Base-by-base conservation (phyloP, 177 flowering plant species). In the Vitis hybrid region DNA sequence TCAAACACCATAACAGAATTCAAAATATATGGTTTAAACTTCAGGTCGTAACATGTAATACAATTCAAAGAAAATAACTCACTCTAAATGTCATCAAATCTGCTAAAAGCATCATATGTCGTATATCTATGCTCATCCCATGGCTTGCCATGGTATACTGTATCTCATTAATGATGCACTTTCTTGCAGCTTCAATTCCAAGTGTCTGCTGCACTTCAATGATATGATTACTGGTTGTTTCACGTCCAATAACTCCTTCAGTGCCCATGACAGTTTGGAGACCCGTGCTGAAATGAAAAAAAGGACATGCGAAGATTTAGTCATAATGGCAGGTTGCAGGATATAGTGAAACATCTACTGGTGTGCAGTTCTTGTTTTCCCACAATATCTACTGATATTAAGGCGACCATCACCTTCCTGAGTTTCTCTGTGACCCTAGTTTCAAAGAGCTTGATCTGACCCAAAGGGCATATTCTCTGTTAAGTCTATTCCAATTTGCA, bases 41-140 rank as follows among this genome's bases (percentile, higher is more conserved):
- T 67, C 13, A 26, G 5, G 4, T 17, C 2, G 32, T 5, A 30
- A 15, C 3, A 34, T 10, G 52, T 48, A 34, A 56, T 15, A 52
- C 12, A 32, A 11, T 68, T 32, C 15, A 45, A 58, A 32, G 21
- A 65, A 71, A 62, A 60, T 14, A 60, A 59, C 74, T 74, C 60
- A 90, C 97, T 89, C 84, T 85, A 49, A 55, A 89, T 67, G 98
- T 95, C 99, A 95, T 95, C 57, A 89, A 48, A 85, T 95, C 98
- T 60, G 91, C 99, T 55, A 95, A 79, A 79, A 95, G 98, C 97
- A 88, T 93, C 99, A 95, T 95, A 68, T 95, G 99, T 4, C 98
- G 93, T 40, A 82, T 78, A 69, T 93, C 99, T 63, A 94, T 91
- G 77, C 83, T 87, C 97, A 94, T 94, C 60, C 90, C 91, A 74